Evolutionary conservation across 192 early-diverging fungal genomes (phyloP).

Genomic region (Dimargaris verticillata): DNA sequence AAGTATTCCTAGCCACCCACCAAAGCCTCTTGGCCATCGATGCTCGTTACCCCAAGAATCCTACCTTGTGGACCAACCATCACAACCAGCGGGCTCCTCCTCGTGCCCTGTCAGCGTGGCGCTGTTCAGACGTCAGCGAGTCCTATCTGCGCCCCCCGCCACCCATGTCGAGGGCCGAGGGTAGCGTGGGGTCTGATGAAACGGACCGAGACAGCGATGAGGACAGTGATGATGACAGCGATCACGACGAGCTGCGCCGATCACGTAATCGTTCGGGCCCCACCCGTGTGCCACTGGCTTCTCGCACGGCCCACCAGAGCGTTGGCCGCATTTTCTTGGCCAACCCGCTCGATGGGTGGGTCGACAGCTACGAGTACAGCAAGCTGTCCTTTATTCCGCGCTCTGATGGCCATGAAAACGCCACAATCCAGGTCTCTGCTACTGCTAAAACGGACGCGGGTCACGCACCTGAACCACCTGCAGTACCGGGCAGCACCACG

Average conservation of each 20-base stretch:
- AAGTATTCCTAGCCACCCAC: conserved; percentile 8
- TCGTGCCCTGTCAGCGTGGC: conserved; percentile 1
- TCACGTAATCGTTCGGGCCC: neutral
- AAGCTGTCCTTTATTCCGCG: neutral
- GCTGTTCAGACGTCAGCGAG: neutral
- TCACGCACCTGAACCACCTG: neutral
- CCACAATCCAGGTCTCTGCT: neutral
- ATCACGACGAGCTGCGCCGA: neutral
- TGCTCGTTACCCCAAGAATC: neutral
- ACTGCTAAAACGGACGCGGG: neutral
- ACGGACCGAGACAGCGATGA: neutral
- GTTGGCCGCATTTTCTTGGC: neutral
- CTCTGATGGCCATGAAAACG: neutral
- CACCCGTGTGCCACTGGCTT: too few species aligned
- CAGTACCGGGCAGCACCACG: neutral
- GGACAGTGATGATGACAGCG: neutral
- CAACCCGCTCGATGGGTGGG: conserved; percentile 2
- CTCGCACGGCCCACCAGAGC: neutral
- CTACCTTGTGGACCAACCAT: conserved; percentile 9
- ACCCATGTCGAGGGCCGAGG: neutral
- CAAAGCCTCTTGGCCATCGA: conserved; percentile 5
- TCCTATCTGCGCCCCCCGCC: neutral
- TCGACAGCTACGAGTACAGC: conserved; percentile 3
- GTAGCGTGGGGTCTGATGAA: neutral
- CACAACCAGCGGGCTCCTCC: neutral